Conservation (phyloP, 768 basidiomycete species). For the Lactarius tabidus region DNA sequence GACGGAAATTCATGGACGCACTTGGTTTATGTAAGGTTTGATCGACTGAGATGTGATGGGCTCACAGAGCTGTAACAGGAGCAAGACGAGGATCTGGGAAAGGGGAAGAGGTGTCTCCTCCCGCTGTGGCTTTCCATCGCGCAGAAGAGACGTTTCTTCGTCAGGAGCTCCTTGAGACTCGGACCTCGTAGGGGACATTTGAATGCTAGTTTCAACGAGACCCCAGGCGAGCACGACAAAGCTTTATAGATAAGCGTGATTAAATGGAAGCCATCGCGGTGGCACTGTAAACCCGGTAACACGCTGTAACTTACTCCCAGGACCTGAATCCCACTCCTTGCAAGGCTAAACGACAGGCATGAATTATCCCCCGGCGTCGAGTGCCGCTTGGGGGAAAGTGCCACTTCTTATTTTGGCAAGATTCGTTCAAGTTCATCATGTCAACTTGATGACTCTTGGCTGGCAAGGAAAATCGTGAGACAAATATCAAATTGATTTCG, state of each 20-base stretch:
- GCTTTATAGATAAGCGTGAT: neutral
- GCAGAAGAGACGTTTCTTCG: slow-evolving; percentile 3
- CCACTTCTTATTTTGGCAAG: too few species aligned
- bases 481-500: too few species aligned
- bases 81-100: slow-evolving; percentile 42
- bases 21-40: slow-evolving; percentile 50
- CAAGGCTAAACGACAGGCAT: too few species aligned
- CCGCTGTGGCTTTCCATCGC: neutral
- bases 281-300: too few species aligned
- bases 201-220: neutral
- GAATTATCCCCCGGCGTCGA: too few species aligned
- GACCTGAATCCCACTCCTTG: too few species aligned
- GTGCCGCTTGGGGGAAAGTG: too few species aligned
- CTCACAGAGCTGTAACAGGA: slow-evolving; percentile 44
- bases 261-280: neutral
- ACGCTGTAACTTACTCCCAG: too few species aligned
- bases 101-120: slow-evolving; percentile 42
- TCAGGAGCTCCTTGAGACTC: neutral
- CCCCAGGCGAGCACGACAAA: too few species aligned
- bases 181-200: slow-evolving; percentile 1
- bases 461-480: too few species aligned
- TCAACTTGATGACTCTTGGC: too few species aligned
- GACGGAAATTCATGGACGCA: slow-evolving; percentile 11
- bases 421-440: too few species aligned
- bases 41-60: slow-evolving; percentile 46